Evolutionary conservation across 768 basidiomycete species (phyloP).

Genomic region (Tulasnella sp.): DNA sequence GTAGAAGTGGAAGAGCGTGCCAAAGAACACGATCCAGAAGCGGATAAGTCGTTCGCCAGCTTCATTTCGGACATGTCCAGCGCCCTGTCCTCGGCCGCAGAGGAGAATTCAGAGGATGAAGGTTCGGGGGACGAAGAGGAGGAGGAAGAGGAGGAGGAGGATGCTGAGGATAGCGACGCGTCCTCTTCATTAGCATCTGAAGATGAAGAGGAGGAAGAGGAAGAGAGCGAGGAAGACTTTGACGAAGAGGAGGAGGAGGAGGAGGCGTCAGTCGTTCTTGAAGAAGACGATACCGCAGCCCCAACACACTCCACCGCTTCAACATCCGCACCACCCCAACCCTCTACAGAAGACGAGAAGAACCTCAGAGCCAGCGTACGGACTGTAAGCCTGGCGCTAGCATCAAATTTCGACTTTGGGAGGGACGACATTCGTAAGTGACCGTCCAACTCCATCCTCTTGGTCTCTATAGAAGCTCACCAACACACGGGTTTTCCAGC

Average conservation of each 20-base stretch:
- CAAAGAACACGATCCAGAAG: neutral
- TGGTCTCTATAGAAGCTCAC: too few relatives aligned
- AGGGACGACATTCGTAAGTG: conserved; percentile 29
- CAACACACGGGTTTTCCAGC: conserved; percentile 21
- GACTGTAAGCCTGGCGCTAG: conserved; percentile 16
- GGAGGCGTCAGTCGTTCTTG: neutral
- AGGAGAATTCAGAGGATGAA: conserved; percentile 16
- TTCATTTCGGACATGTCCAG: conserved; percentile 17
- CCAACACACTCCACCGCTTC: neutral
- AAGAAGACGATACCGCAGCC: neutral
- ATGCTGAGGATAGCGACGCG: neutral
- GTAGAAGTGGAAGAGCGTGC: neutral
- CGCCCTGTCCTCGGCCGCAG: conserved; percentile 1
- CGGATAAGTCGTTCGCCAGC: conserved; percentile 7
- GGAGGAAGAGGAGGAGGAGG: neutral
- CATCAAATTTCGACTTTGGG: conserved; percentile 24
- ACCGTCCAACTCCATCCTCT: neutral
- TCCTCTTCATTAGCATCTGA: neutral
- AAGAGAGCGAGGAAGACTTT: neutral
- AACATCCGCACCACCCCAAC: neutral
- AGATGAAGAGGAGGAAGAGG: neutral
- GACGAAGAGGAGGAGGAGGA: neutral
- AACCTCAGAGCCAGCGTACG: neutral
- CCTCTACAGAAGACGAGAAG: conserved; percentile 17
- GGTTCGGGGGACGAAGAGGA: neutral